Conservation (phyloP, 2,329 filamentous ascomycete species). For the Ceratocystis cubensis region DNA sequence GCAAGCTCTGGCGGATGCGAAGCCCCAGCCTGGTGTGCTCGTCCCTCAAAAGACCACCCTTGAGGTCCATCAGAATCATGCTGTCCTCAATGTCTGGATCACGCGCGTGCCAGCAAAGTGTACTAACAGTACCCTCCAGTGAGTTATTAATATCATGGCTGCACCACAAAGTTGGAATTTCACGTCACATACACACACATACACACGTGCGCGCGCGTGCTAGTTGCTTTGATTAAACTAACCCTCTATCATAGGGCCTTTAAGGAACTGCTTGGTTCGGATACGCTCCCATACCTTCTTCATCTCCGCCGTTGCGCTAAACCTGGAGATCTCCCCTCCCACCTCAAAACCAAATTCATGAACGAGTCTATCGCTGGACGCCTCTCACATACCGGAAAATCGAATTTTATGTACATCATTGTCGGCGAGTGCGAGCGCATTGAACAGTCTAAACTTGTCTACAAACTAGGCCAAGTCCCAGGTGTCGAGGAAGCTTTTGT, state of each 20-base stretch:
- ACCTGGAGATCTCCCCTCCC: constrained; percentile 51
- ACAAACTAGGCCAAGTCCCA: constrained; percentile 11
- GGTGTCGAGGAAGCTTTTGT: constrained; percentile 45
- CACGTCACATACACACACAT: too few species aligned
- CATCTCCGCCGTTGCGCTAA: constrained; percentile 69
- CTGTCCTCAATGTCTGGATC: constrained; percentile 52
- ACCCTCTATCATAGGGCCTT: constrained; percentile 13
- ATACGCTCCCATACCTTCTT: constrained; percentile 51
- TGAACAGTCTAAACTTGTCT: constrained; percentile 34
- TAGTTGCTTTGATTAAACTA: too few species aligned
- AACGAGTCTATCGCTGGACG: constrained; percentile 43
- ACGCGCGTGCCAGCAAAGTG: constrained; percentile 59
- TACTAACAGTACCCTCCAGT: constrained; percentile 38
- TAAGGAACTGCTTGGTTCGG: constrained; percentile 30
- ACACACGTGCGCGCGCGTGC: too few species aligned
- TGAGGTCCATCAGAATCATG: constrained; percentile 48
- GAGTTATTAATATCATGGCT: not conserved
- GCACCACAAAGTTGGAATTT: too few species aligned
- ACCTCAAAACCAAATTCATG: constrained; percentile 50
- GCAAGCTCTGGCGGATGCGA: constrained; percentile 28
- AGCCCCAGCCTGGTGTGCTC: constrained; percentile 38
- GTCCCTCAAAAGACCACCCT: constrained; percentile 53
- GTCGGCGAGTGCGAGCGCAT: constrained; percentile 33
- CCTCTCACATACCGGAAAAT: constrained; percentile 47
- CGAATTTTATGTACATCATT: constrained; percentile 48